A percentile compares a stretch with the other conserved stretches of the same genome.
phyloP scores from a whole-genome alignment of 371 early-diverging fungal species.

The Circinella umbellata region DNA sequence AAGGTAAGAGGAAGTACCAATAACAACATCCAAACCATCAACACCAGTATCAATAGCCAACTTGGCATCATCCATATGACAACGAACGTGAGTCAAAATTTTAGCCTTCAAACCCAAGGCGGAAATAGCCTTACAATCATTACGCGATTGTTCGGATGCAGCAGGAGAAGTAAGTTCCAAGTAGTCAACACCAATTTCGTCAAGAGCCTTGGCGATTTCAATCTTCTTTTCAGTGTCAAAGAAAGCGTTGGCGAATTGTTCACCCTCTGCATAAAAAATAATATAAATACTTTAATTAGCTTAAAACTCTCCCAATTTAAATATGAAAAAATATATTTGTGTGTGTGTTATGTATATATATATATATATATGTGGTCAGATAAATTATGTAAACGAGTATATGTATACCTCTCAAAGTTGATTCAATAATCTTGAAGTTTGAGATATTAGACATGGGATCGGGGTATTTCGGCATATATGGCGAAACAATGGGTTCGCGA shows the following conservation, averaged over 20 bases:
- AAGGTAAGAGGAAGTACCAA: slow-evolving; percentile 92
- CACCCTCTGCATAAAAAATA: slow-evolving; percentile 72
- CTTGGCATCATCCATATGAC: slow-evolving; percentile 96
- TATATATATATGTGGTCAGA: not conserved
- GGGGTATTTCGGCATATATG: slow-evolving; percentile 64
- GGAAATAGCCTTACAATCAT: slow-evolving; percentile 88
- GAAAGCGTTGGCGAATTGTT: slow-evolving; percentile 97
- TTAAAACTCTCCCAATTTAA: no score
- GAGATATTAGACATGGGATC: slow-evolving; percentile 81
- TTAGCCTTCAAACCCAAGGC: slow-evolving; percentile 93
- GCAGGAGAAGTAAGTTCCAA: slow-evolving; percentile 94
- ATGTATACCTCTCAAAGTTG: slow-evolving; percentile 78
- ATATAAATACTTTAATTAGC: slow-evolving; percentile 1
- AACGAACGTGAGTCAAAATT: slow-evolving; percentile 92
- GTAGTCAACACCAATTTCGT: slow-evolving; percentile 95
- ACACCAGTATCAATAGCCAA: slow-evolving; percentile 95
- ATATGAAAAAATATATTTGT: not conserved
- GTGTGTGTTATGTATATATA: not conserved
- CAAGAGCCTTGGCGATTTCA: slow-evolving; percentile 93
- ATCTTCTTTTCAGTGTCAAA: slow-evolving; percentile 94
- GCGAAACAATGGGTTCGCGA: slow-evolving; percentile 41
- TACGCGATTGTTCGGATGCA: slow-evolving; percentile 89
- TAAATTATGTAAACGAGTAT: not conserved
- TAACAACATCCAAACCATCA: slow-evolving; percentile 94
- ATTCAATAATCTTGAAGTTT: slow-evolving; percentile 92